These are phyloP conservation scores for Penicillium brevicompactum DNA, from an alignment of 2,329 filamentous ascomycete genomes.

Conservation along the genomic window DNA sequence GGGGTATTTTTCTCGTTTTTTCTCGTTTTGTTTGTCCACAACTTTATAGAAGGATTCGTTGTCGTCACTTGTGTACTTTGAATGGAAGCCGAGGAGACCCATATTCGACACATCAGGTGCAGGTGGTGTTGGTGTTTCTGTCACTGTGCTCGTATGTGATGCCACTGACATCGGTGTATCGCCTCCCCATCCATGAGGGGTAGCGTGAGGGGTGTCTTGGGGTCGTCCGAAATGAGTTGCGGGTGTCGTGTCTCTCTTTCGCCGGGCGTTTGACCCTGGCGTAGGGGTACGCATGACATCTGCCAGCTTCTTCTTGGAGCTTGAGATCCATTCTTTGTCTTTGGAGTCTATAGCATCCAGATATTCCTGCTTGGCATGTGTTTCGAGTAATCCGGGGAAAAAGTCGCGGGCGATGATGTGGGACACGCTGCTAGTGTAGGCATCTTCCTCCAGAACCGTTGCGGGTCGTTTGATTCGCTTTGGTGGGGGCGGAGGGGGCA, in stretches of 20 bases:
- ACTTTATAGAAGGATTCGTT: conserved; percentile 96
- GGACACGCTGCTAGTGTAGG: conserved; percentile 85
- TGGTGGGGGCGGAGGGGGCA: conserved; percentile 81
- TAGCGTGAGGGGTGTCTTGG: conserved; percentile 41
- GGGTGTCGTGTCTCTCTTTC: conserved; percentile 21
- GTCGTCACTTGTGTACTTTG: conserved; percentile 94
- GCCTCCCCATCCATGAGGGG: conserved; percentile 59
- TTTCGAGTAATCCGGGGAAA: conserved; percentile 87
- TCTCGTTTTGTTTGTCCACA: conserved; percentile 86
- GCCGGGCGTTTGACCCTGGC: conserved; percentile 53
- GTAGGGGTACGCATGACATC: conserved; percentile 82
- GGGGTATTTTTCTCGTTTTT: conserved; percentile 78
- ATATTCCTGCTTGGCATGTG: conserved; percentile 87
- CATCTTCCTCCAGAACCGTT: conserved; percentile 88
- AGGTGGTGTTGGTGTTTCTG: conserved; percentile 41
- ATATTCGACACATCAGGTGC: conserved; percentile 70
- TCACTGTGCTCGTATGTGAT: conserved; percentile 39
- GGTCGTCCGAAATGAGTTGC: conserved; percentile 53
- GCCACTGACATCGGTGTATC: conserved; percentile 71
- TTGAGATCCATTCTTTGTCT: conserved; percentile 82
- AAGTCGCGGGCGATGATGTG: conserved; percentile 96
- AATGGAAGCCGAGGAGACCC: conserved; percentile 82
- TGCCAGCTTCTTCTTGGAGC: conserved; percentile 70
- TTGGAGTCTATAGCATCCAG: conserved; percentile 86
- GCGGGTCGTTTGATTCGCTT: conserved; percentile 92